Evolutionary conservation across 495 filamentous ascomycete species (phyloP).

Genomic region (Penicillium chermesinum): DNA sequence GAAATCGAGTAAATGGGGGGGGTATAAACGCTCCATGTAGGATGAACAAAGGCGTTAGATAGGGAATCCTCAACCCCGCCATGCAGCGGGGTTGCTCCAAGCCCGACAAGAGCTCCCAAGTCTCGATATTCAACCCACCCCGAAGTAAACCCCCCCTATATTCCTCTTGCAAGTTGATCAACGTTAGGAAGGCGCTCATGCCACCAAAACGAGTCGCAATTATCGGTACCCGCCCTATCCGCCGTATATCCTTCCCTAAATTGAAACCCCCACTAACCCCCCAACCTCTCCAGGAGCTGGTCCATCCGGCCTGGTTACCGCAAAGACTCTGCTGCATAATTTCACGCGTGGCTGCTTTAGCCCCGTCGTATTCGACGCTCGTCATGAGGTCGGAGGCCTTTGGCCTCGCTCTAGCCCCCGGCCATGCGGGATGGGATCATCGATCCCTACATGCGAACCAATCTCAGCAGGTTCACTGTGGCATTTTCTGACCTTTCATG

Average conservation of each 20-base stretch:
- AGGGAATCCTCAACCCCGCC: neutral
- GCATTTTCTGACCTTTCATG: constrained; percentile 76
- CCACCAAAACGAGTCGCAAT: constrained; percentile 59
- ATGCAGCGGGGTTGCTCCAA: neutral
- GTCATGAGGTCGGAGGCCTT: constrained; percentile 64
- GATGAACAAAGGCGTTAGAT: too few species aligned
- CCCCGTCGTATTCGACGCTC: constrained; percentile 67
- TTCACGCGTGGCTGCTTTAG: constrained; percentile 52
- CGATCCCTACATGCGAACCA: constrained; percentile 67
- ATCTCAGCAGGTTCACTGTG: constrained; percentile 73
- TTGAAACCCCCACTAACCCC: constrained; percentile 1
- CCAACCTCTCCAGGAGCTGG: constrained; percentile 56
- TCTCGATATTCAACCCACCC: too few species aligned
- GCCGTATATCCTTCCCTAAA: neutral
- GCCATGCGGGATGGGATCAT: too few species aligned
- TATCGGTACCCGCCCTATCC: constrained; percentile 46
- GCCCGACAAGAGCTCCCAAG: neutral
- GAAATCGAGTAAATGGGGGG: too few species aligned
- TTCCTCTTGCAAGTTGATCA: too few species aligned
- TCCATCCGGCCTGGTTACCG: constrained; percentile 74
- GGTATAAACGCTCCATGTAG: too few species aligned
- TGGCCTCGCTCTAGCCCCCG: too few species aligned
- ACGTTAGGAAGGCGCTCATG: constrained; percentile 16
- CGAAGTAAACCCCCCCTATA: neutral
- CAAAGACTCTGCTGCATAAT: constrained; percentile 69